These are phyloP conservation scores for Penicillium sp. DNA, from an alignment of 2,329 filamentous ascomycete species.

Conservation along the genomic window DNA sequence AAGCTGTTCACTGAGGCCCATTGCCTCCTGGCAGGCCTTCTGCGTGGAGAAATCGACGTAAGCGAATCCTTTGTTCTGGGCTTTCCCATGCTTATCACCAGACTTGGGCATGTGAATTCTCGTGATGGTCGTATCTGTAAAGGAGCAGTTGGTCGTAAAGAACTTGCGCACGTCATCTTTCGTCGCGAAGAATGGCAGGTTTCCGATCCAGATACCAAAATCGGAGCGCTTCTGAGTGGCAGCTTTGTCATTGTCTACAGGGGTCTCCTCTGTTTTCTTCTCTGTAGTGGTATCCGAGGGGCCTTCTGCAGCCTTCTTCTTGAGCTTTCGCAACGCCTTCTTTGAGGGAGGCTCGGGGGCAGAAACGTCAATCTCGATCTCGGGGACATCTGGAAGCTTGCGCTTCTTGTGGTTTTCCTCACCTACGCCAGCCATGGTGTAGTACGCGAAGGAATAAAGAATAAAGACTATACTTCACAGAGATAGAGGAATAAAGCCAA, in stretches of 20 bases:
- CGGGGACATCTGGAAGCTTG: slow-evolving; percentile 50
- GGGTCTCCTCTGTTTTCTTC: slow-evolving; percentile 23
- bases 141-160: slow-evolving; percentile 63
- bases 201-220: slow-evolving; percentile 90
- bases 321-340: slow-evolving; percentile 78
- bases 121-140: slow-evolving; percentile 65
- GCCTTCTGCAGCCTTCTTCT: too few species aligned
- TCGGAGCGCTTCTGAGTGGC: slow-evolving; percentile 68
- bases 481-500: too few species aligned
- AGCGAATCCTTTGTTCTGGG: slow-evolving; percentile 83
- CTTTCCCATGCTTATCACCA: slow-evolving; percentile 44
- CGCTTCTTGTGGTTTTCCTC: slow-evolving; percentile 65
- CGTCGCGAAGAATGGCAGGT: slow-evolving; percentile 72
- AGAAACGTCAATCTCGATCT: slow-evolving; percentile 79
- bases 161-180: slow-evolving; percentile 67
- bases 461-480: too few species aligned
- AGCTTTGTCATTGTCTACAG: too few species aligned
- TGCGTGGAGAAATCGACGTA: slow-evolving; percentile 79
- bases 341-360: slow-evolving; percentile 94
- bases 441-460: too few species aligned
- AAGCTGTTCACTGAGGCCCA: slow-evolving; percentile 76
- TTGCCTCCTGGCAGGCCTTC: slow-evolving; percentile 61
- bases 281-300: too few species aligned
- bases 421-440: too few species aligned
- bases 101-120: slow-evolving; percentile 68